Conservation (phyloP, 768 basidiomycete genomes). For the Crepidotus variabilis region DNA sequence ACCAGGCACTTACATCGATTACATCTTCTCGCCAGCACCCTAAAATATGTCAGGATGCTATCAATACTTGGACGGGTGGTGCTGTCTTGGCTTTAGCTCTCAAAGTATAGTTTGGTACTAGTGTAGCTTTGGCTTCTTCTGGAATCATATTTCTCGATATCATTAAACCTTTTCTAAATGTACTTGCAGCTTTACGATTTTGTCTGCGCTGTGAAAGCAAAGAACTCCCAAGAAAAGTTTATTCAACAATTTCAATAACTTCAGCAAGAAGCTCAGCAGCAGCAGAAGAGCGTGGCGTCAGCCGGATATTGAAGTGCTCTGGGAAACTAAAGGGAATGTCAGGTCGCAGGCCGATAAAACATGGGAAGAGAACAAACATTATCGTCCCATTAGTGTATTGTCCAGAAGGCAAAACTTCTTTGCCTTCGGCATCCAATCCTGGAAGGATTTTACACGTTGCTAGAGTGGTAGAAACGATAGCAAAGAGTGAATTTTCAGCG, state of each 20-base stretch:
- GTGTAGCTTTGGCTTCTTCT: too few species aligned
- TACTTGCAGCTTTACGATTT: too few species aligned
- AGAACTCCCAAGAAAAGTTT: too few species aligned
- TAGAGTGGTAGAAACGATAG: conserved; percentile 26
- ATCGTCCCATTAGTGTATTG: conserved; percentile 14
- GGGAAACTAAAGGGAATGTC: conserved; percentile 13
- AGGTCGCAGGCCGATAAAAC: not conserved
- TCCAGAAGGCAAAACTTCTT: conserved; percentile 17
- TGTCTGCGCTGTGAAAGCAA: too few species aligned
- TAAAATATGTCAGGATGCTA: too few species aligned
- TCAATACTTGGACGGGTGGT: too few species aligned
- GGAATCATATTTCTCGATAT: too few species aligned
- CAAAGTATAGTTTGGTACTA: too few species aligned
- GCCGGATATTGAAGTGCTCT: conserved; percentile 16
- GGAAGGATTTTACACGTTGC: conserved; percentile 29
- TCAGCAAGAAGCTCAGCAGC: conserved; percentile 15
- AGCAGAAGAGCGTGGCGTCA: conserved; percentile 17
- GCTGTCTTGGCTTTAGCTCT: too few species aligned
- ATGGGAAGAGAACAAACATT: conserved; percentile 18
- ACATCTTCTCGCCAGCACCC: too few species aligned
- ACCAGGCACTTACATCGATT: too few species aligned
- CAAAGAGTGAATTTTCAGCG: conserved; percentile 20
- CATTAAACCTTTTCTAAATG: too few species aligned
- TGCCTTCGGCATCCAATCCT: conserved; percentile 23
- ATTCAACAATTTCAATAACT: not conserved